Evolutionary conservation across 768 basidiomycete species (phyloP).

Genomic region (Pleurotus sapidus): DNA sequence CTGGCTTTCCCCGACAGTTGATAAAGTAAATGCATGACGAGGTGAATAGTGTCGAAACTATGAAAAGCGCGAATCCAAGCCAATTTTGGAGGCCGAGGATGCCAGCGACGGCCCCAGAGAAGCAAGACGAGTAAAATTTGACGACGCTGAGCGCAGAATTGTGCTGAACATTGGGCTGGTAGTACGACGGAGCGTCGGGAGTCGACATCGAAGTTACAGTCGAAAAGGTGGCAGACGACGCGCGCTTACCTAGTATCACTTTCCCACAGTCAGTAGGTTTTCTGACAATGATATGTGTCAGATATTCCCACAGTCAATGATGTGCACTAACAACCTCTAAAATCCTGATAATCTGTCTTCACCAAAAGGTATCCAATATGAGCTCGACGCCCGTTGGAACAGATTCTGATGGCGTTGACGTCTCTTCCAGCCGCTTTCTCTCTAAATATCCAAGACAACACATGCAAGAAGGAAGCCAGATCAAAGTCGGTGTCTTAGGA

Average conservation of each 20-base stretch:
- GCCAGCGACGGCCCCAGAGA: conserved; percentile 85
- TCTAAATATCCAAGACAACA: conserved; percentile 31
- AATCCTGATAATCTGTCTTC: not conserved
- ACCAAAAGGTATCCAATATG: conserved; percentile 3
- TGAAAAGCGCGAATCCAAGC: conserved; percentile 79
- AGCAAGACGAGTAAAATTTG: conserved; percentile 82
- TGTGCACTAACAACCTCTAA: conserved; percentile 9
- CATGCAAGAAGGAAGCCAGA: conserved; percentile 28
- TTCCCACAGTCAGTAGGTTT: conserved; percentile 7
- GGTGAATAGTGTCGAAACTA: conserved; percentile 63
- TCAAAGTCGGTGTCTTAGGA: conserved; percentile 73
- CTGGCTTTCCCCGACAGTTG: conserved; percentile 68
- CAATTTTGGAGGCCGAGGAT: conserved; percentile 87
- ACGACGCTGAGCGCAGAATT: conserved; percentile 61
- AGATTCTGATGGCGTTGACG: conserved; percentile 22
- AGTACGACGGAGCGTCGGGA: conserved; percentile 53
- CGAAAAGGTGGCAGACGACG: not conserved
- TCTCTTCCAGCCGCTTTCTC: conserved; percentile 22
- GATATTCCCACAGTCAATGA: conserved; percentile 6
- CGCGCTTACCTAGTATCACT: not conserved
- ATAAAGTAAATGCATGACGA: conserved; percentile 61
- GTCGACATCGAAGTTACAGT: conserved; percentile 40
- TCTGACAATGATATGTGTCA: not conserved
- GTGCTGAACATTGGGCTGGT: conserved; percentile 60
- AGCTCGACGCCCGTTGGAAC: not conserved